A percentile compares a stretch with the other conserved stretches of the same genome.
Conservation (phyloP, 371 early-diverging fungal genomes). For the Capniomyces stellatus region DNA sequence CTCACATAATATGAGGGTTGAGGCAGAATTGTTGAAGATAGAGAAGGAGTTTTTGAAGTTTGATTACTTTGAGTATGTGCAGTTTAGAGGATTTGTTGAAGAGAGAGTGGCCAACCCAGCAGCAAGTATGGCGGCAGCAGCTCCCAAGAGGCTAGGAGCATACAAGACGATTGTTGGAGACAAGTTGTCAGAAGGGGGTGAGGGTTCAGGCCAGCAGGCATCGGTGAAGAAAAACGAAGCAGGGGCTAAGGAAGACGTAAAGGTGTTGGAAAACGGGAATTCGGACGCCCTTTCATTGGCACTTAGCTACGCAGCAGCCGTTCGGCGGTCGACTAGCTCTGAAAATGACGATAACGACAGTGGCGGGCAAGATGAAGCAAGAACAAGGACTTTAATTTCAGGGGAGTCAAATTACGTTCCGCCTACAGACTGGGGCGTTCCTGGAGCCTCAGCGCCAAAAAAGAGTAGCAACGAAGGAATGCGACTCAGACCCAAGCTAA, state of each 20-base stretch:
- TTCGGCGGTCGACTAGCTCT: background rate
- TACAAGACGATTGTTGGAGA: background rate
- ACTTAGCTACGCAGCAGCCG: background rate
- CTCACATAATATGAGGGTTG: slow-evolving; percentile 10
- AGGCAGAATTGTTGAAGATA: slow-evolving; percentile 9
- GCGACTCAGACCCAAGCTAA: too few relatives aligned
- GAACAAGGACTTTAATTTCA: too few relatives aligned
- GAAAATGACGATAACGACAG: background rate
- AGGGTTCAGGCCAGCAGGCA: background rate
- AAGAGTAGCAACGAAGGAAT: too few relatives aligned
- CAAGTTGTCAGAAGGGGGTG: background rate
- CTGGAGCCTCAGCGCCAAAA: too few relatives aligned
- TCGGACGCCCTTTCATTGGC: background rate
- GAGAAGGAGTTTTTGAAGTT: slow-evolving; percentile 15
- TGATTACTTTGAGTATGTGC: slow-evolving; percentile 26
- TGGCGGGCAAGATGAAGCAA: too few relatives aligned
- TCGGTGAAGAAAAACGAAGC: background rate
- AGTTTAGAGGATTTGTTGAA: slow-evolving; percentile 16
- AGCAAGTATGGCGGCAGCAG: slow-evolving; percentile 11
- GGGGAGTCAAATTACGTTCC: too few relatives aligned
- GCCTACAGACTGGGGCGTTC: too few relatives aligned
- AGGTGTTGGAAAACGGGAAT: background rate
- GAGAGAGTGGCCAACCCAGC: slow-evolving; percentile 11
- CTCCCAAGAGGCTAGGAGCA: slow-evolving; percentile 2
- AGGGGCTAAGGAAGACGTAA: background rate